phyloP scores from a whole-genome alignment of 129 eudicot species.

The Logfia minima region DNA sequence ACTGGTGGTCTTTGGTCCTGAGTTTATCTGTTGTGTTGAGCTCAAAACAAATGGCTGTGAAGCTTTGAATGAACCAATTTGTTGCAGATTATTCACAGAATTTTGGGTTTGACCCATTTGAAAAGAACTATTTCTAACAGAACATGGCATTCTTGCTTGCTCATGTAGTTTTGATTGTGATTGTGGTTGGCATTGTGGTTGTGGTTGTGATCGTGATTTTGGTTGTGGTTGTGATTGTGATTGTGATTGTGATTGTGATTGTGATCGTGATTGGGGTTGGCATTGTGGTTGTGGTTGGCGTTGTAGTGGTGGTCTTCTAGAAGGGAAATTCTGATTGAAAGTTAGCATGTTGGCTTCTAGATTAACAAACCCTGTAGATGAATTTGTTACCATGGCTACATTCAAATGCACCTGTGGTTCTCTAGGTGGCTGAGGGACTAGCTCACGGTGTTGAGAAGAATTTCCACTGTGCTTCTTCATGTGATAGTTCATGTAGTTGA shows the following conservation, averaged over 20 bases:
- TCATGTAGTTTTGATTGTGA: neutral
- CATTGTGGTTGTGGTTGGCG: no score
- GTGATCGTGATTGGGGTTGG: no score
- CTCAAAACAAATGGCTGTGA: neutral
- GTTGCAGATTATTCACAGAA: neutral
- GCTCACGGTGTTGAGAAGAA: neutral
- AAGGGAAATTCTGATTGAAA: slow-evolving; percentile 15
- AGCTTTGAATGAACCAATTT: neutral
- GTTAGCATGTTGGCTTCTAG: slow-evolving; percentile 4
- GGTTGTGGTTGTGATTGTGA: no score
- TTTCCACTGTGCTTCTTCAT: slow-evolving; percentile 4
- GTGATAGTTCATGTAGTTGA: neutral
- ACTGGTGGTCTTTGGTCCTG: neutral
- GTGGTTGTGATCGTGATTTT: no score
- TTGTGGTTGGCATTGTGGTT: no score
- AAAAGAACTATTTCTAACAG: neutral
- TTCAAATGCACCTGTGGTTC: slow-evolving; percentile 8
- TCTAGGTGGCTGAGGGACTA: neutral
- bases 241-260: no score
- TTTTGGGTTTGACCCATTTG: slow-evolving; percentile 6
- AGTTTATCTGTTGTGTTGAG: slow-evolving; percentile 16
- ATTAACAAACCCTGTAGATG: slow-evolving; percentile 11
- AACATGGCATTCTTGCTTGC: slow-evolving; percentile 8
- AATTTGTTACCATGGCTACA: neutral
- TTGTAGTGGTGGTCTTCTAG: slow-evolving; percentile 8